Evolutionary conservation across 768 basidiomycete genomes (phyloP).

Genomic region (Leccinum boreale): DNA sequence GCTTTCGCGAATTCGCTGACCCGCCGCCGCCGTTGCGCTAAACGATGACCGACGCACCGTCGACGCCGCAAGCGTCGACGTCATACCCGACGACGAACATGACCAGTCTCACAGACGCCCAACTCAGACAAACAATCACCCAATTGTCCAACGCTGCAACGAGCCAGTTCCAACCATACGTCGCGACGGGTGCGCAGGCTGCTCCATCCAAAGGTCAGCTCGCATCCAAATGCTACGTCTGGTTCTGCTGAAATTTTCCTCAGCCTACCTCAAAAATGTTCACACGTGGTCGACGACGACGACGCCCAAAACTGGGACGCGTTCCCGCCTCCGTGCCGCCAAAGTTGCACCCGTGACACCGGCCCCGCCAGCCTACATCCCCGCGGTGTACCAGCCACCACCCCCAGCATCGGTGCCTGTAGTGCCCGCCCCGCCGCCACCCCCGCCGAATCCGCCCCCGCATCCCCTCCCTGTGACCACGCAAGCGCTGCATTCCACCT

Average conservation of each 20-base stretch:
- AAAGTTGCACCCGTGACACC: slow-evolving; percentile 40
- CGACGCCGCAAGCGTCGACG: slow-evolving; percentile 20
- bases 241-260: slow-evolving; percentile 14
- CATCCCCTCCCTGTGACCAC: slow-evolving; percentile 55
- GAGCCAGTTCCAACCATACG: slow-evolving; percentile 35
- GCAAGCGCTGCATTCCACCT: slow-evolving; percentile 80
- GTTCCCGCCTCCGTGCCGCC: slow-evolving; percentile 35
- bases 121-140: slow-evolving; percentile 60
- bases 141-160: slow-evolving; percentile 44
- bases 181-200: slow-evolving; percentile 28
- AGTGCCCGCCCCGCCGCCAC: slow-evolving; percentile 27
- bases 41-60: slow-evolving; percentile 29
- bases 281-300: slow-evolving; percentile 64
- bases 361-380: slow-evolving; percentile 33
- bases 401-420: slow-evolving; percentile 30
- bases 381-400: slow-evolving; percentile 38
- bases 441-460: slow-evolving; percentile 47
- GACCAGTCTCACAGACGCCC: slow-evolving; percentile 54
- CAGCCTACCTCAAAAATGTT: slow-evolving; percentile 67
- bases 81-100: slow-evolving; percentile 35
- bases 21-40: background rate
- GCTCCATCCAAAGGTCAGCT: slow-evolving; percentile 29
- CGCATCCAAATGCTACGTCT: background rate
- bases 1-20: background rate
- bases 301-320: slow-evolving; percentile 40